Evolutionary conservation across 495 filamentous ascomycete species (phyloP).

Genomic region (Neurospora pannonica): DNA sequence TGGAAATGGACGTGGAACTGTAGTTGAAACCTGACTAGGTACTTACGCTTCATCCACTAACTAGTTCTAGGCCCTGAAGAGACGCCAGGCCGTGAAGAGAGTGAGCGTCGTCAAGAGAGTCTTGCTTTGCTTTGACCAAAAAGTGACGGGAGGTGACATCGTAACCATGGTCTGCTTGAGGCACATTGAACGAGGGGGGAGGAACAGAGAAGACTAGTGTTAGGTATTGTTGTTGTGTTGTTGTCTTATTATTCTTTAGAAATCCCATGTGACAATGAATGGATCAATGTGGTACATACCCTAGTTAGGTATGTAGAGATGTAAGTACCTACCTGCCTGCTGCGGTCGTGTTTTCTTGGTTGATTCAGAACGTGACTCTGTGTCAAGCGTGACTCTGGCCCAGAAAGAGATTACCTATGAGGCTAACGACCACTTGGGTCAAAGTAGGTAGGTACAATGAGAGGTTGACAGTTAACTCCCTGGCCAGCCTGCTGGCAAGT

Average conservation of each 20-base stretch:
- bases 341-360: background rate
- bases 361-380: background rate
- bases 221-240: conserved; percentile 13
- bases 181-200: background rate
- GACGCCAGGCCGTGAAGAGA: background rate
- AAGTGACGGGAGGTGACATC: no score
- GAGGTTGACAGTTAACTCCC: background rate
- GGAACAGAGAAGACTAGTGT: conserved; percentile 12
- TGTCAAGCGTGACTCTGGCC: background rate
- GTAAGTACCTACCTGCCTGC: background rate
- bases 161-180: no score
- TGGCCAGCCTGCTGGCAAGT: background rate
- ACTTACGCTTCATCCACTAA: background rate
- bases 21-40: background rate
- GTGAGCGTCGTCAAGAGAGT: no score
- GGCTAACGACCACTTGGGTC: background rate
- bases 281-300: conserved; percentile 3
- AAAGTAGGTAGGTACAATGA: background rate
- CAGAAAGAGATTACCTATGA: background rate
- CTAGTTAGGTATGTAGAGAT: background rate
- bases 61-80: no score
- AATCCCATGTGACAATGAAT: background rate
- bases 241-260: background rate
- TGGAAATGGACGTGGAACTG: background rate
- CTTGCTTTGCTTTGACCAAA: no score